Evolutionary conservation across 345 rosid genomes (phyloP), one percentile per base, ranked within the genome.

Genomic region (Erucastrum elatum): DNA sequence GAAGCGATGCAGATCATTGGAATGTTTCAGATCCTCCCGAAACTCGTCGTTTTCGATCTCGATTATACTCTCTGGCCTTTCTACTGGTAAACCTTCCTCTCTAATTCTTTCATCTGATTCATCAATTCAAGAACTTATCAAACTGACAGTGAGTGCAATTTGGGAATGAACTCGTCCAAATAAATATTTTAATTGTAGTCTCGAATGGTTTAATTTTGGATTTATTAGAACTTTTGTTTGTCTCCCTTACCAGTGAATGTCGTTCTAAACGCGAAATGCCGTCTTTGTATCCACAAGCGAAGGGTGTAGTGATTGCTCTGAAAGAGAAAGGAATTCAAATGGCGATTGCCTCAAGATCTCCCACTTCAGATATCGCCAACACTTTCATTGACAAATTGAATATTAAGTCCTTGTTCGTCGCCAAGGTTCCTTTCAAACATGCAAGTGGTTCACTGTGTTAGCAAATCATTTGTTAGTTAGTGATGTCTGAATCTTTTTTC

Each of bases 11-110:
- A 76, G 69, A 83, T 87, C 5, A 84, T 88, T 0, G 90, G 88
- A 76, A 86, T 83, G 88, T 87, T 87, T 69, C 87, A 87, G 74
- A 33, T 87, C 13, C 86, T 90, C 66, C 96, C 93, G 3, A 87
- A 75, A 82, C 75, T 90, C 35, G 87, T 90, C 12, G 91, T 91
- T 82, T 91, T 91, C 80, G 96, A 88, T 83, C 93, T 91, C 69
- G 96, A 91, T 83, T 91, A 87, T 76, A 91, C 96, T 69, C 93
- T 91, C 83, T 91, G 96, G 92, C 96, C 93, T 74, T 91, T 91
- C 74, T 91, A 89, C 86, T 91, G 96, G 96, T 91, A 70, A 74
- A n/a, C 8, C 2, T 15, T 59, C 62, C 6, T 62, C 15, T 58
- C 46, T 56, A 49, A 13, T 30, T 49, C n/a, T n/a, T n/a, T n/a